Evolutionary conservation across 768 basidiomycete genomes (phyloP), one percentile per base, ranked within the genome.

Genomic region (Rhodotorula paludigena): DNA sequence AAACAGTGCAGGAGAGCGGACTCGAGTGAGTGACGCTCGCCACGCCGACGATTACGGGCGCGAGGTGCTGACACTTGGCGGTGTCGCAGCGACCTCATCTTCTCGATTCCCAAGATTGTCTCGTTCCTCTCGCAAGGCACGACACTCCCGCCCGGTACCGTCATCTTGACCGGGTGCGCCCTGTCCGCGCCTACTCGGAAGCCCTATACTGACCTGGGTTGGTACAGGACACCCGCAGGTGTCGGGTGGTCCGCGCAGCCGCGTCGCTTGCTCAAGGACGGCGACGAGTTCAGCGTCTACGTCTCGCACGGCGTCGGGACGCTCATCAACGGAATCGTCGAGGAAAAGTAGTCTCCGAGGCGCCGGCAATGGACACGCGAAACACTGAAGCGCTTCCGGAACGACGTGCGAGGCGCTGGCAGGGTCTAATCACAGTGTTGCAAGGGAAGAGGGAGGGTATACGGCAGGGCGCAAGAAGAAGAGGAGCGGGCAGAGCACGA

Each of bases 41-140:
- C n/a, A 5, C 25, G 25, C n/a, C 3, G 25, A 23, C 45, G 4
- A 28, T 51, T 4, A 1, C 15, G 4, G 11, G 0, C 2, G 9
- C n/a, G 0, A 14, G 36, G 11, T 28, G 7, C n/a, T 60, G 9
- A 18, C 58, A n/a, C 23, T 38, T 12, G 5, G 6, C 28, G 2
- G 28, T 38, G 6, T 3, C 52, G 52, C 41, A 79, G 78, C 63
- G 78, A 79, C 62, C 64, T 80, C 15, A 80, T 80, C 75, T 80
- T 80, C 64, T 68, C 75, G n/a, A 64, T 78, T 3, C 72, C 77
- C 38, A 73, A 77, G 63, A 75, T 78, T 60, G 68, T 79, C 42
- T 75, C 79, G 5, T 77, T 76, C 74, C 68, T 79, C 33, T 78
- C 78, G 0, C 77, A 79, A 60, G 79, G 80, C 3, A 78, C 80